Evolutionary conservation across 495 filamentous ascomycete genomes (phyloP).

Genomic region (Alectoria sarmentosa): DNA sequence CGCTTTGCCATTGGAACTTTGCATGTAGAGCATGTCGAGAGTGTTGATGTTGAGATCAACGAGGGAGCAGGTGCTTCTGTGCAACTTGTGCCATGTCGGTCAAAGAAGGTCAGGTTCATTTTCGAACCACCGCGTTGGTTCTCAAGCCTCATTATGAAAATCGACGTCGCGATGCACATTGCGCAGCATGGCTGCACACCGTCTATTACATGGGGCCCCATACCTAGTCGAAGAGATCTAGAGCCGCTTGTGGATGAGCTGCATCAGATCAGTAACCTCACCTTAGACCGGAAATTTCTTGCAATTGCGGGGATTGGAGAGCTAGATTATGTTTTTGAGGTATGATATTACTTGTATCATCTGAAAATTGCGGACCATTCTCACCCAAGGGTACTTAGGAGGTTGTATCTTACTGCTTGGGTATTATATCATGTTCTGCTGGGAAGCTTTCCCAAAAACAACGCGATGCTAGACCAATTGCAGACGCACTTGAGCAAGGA

Average conservation of each 20-base stretch:
- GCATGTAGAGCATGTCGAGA: constrained; percentile 1
- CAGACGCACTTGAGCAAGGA: neutral
- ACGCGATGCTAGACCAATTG: constrained; percentile 1
- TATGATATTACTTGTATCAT: neutral
- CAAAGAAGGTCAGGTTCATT: neutral
- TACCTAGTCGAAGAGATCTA: neutral
- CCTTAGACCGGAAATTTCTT: neutral
- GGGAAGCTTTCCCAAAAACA: neutral
- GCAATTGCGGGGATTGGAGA: neutral
- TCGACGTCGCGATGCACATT: neutral
- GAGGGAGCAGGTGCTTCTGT: neutral
- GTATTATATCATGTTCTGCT: neutral
- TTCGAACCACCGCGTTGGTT: neutral
- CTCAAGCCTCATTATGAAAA: neutral
- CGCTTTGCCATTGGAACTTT: neutral
- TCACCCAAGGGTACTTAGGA: neutral
- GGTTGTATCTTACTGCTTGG: neutral
- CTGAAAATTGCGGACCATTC: neutral
- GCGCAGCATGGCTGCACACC: neutral
- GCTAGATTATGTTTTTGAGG: neutral
- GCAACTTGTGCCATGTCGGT: neutral
- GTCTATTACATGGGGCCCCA: neutral
- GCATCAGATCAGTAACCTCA: neutral
- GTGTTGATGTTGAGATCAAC: neutral
- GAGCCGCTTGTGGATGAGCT: neutral